Evolutionary conservation across 2,329 filamentous ascomycete species (phyloP).

Genomic region (Colletotrichum acutatum): DNA sequence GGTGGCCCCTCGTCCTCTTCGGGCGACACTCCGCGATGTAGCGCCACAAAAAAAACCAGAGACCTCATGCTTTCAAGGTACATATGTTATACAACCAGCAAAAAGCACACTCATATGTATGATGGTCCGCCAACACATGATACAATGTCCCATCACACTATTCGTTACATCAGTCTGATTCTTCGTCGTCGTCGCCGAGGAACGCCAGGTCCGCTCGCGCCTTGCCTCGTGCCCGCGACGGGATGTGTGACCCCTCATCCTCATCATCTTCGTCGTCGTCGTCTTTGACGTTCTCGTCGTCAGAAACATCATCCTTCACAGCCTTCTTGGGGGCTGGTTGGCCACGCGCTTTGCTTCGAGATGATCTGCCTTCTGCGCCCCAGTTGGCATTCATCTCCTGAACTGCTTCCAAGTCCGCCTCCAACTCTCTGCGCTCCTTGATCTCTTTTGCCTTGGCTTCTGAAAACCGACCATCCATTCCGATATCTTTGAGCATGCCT

Average conservation of each 20-base stretch:
- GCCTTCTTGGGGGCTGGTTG: constrained; percentile 45
- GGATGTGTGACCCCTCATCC: constrained; percentile 47
- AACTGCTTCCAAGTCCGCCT: constrained; percentile 85
- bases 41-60: not conserved
- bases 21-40: constrained; percentile 25
- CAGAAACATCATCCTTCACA: constrained; percentile 45
- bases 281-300: constrained; percentile 41
- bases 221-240: constrained; percentile 57
- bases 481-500: constrained; percentile 80
- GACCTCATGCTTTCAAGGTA: not conserved
- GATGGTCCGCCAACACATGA: not conserved
- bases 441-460: constrained; percentile 86
- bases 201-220: constrained; percentile 70
- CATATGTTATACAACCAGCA: constrained; percentile 25
- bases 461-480: constrained; percentile 91
- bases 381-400: constrained; percentile 83
- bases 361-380: constrained; percentile 66
- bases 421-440: constrained; percentile 86
- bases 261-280: constrained; percentile 43
- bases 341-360: constrained; percentile 45
- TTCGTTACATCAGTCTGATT: constrained; percentile 61
- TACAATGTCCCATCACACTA: not conserved
- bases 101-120: constrained; percentile 16
- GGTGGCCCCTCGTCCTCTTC: constrained; percentile 2
- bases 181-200: constrained; percentile 72